Conservation (phyloP, 768 basidiomycete genomes). For the Mycena galericulata region DNA sequence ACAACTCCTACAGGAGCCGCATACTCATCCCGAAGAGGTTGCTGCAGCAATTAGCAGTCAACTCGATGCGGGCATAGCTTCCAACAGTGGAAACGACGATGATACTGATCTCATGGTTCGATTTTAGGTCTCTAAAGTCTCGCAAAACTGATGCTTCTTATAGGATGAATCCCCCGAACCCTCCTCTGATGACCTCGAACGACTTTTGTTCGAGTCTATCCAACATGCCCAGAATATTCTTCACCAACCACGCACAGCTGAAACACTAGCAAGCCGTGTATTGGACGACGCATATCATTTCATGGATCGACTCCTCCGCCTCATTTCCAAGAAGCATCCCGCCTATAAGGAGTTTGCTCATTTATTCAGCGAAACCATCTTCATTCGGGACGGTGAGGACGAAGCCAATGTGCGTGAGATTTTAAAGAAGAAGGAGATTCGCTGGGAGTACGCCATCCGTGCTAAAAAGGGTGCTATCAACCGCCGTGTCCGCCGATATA, state of each 20-base stretch:
- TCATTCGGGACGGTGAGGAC: conserved; percentile 29
- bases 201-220: neutral
- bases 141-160: neutral
- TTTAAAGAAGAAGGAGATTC: conserved; percentile 19
- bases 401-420: conserved; percentile 12
- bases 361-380: conserved; percentile 16
- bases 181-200: neutral
- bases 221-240: neutral
- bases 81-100: neutral
- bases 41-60: neutral
- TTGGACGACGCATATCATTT: conserved; percentile 26
- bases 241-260: neutral
- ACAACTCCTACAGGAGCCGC: neutral
- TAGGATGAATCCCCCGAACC: neutral
- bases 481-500: conserved; percentile 19
- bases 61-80: neutral
- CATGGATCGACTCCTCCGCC: conserved; percentile 13
- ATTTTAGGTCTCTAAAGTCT: neutral
- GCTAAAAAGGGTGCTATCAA: conserved; percentile 14
- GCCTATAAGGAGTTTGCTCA: conserved; percentile 26
- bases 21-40: conserved; percentile 1
- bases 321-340: conserved; percentile 22
- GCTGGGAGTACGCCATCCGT: conserved; percentile 16
- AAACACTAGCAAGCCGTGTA: conserved; percentile 15
- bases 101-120: neutral